These are phyloP conservation scores for Lumnitzera littorea DNA, from an alignment of 345 rosid genomes.

Conservation along the genomic window DNA sequence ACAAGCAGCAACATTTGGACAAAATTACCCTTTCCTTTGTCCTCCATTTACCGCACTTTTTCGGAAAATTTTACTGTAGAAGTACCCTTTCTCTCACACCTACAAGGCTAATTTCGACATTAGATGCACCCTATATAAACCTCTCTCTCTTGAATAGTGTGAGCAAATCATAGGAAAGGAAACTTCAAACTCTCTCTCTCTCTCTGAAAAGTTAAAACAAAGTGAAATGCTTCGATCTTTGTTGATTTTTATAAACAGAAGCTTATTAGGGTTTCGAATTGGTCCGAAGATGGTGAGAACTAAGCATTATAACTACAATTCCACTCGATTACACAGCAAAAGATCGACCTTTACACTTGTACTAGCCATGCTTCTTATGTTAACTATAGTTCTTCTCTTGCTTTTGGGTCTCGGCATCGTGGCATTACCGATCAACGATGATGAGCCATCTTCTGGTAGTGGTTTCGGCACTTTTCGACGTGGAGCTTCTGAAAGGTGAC, in stretches of 20 bases:
- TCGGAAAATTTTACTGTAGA: no score
- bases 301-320: conserved; percentile 24
- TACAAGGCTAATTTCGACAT: no score
- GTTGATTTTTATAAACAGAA: neutral
- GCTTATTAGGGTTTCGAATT: conserved; percentile 17
- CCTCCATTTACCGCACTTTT: no score
- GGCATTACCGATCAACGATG: conserved; percentile 48
- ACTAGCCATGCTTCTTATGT: conserved; percentile 50
- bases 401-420: conserved; percentile 66
- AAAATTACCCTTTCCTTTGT: no score
- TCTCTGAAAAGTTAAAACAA: conserved; percentile 2
- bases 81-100: no score
- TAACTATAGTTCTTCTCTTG: conserved; percentile 58
- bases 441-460: conserved; percentile 32
- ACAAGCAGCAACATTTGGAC: no score
- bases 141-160: no score
- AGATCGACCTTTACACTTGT: conserved; percentile 52
- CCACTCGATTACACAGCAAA: conserved; percentile 42
- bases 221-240: conserved; percentile 2
- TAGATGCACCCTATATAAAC: no score
- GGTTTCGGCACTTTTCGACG: conserved; percentile 58
- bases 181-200: neutral
- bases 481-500: conserved; percentile 48
- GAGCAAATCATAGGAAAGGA: no score
- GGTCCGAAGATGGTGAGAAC: conserved; percentile 45